Evolutionary conservation across 768 basidiomycete species (phyloP).

Genomic region (Tremella fuciformis): DNA sequence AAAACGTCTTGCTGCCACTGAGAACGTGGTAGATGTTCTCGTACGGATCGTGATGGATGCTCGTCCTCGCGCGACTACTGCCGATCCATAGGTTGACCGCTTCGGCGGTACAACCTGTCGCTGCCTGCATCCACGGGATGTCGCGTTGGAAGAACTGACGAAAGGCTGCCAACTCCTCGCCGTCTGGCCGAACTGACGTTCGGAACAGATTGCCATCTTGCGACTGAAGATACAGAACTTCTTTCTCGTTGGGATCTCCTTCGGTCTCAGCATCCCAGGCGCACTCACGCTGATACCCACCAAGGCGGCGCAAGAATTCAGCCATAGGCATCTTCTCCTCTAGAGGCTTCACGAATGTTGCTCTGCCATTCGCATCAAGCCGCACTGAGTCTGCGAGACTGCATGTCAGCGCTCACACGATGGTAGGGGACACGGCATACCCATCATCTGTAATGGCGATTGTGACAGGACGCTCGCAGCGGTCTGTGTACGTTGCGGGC

Average conservation of each 20-base stretch:
- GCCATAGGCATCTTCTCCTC: slow-evolving; percentile 67
- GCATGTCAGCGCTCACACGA: background rate
- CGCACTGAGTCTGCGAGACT: slow-evolving; percentile 65
- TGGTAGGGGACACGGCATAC: slow-evolving; percentile 53
- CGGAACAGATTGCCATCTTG: slow-evolving; percentile 83
- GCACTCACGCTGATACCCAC: background rate
- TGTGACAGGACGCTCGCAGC: slow-evolving; percentile 64
- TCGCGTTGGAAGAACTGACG: slow-evolving; percentile 67
- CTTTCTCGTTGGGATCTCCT: slow-evolving; percentile 13
- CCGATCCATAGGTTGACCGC: slow-evolving; percentile 95
- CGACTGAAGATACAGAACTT: slow-evolving; percentile 75
- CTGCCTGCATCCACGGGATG: slow-evolving; percentile 71
- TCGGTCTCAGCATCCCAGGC: background rate
- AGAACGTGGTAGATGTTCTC: slow-evolving; percentile 91
- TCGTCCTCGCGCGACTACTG: slow-evolving; percentile 69
- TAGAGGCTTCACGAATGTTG: slow-evolving; percentile 74
- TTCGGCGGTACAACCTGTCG: slow-evolving; percentile 65
- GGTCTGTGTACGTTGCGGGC: slow-evolving; percentile 53
- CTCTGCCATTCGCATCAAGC: slow-evolving; percentile 57
- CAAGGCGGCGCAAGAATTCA: slow-evolving; percentile 9
- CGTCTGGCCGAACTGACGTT: slow-evolving; percentile 9
- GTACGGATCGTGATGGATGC: slow-evolving; percentile 75
- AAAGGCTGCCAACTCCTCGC: slow-evolving; percentile 61
- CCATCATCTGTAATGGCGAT: slow-evolving; percentile 82
- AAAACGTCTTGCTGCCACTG: slow-evolving; percentile 79